These are phyloP conservation scores for Spathaspora sp. DNA, from an alignment of 1,139 yeast genomes.

Conservation along the genomic window DNA sequence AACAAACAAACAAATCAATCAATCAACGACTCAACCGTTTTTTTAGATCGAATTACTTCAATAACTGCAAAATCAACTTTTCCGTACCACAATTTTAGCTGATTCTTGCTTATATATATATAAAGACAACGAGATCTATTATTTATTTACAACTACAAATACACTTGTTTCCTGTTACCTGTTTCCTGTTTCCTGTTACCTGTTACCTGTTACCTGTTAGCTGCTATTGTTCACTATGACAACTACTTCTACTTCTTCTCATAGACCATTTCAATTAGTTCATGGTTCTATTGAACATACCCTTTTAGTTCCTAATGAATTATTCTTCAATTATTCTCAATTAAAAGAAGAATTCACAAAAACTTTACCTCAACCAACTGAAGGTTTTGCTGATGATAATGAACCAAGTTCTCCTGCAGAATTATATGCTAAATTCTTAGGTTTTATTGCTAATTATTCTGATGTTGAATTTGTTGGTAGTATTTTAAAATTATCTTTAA, in stretches of 20 bases:
- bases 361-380: slow-evolving; percentile 77
- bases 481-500: slow-evolving; percentile 65
- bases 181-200: neutral
- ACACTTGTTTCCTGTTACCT: neutral
- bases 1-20: neutral
- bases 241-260: slow-evolving; percentile 17
- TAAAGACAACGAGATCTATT: neutral
- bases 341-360: slow-evolving; percentile 82
- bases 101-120: neutral
- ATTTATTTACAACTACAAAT: neutral
- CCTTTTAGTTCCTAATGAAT: slow-evolving; percentile 78
- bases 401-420: slow-evolving; percentile 91
- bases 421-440: slow-evolving; percentile 79
- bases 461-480: slow-evolving; percentile 55
- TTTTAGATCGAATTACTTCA: neutral
- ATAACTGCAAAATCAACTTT: slow-evolving; percentile 1
- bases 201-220: neutral
- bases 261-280: slow-evolving; percentile 71
- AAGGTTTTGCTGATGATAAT: slow-evolving; percentile 80
- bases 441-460: slow-evolving; percentile 66
- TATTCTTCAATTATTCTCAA: slow-evolving; percentile 80
- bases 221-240: neutral
- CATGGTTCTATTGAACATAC: slow-evolving; percentile 91
- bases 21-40: neutral
- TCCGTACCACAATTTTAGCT: neutral